A percentile compares a stretch with the other conserved stretches of the same genome.
phyloP scores from a whole-genome alignment of 768 basidiomycete genomes.

The Amanita rubescens region DNA sequence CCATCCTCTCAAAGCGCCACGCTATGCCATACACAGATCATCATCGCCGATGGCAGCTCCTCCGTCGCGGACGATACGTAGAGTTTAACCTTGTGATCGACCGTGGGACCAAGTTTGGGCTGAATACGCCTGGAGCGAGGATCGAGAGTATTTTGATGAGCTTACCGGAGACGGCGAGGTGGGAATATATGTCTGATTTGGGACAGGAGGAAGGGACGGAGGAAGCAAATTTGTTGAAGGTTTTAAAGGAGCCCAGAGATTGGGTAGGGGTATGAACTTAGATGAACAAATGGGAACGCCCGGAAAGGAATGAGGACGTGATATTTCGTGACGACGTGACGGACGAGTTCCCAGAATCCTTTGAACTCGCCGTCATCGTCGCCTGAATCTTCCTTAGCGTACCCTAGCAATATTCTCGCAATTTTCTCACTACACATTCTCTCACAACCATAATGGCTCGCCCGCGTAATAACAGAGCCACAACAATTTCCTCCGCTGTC shows the following conservation, averaged over 20 bases:
- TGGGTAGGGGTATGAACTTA: constrained; percentile 46
- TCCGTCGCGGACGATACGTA: constrained; percentile 88
- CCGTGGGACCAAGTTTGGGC: constrained; percentile 81
- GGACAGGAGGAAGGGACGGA: constrained; percentile 51
- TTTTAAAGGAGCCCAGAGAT: constrained; percentile 53
- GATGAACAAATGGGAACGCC: too few relatives aligned
- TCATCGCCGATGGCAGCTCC: constrained; percentile 86
- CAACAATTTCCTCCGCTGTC: too few relatives aligned
- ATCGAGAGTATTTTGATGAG: constrained; percentile 91
- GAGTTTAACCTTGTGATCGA: constrained; percentile 91
- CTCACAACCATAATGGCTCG: too few relatives aligned
- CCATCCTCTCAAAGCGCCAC: constrained; percentile 63
- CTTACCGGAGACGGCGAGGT: constrained; percentile 77
- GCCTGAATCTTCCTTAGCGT: too few relatives aligned
- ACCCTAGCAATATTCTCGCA: too few relatives aligned
- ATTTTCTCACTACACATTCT: too few relatives aligned
- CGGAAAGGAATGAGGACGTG: too few relatives aligned
- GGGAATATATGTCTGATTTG: constrained; percentile 84
- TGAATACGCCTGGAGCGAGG: constrained; percentile 77
- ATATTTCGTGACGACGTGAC: too few relatives aligned
- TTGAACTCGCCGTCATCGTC: too few relatives aligned
- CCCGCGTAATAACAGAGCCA: too few relatives aligned
- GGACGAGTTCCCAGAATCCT: too few relatives aligned
- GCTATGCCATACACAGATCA: constrained; percentile 50
- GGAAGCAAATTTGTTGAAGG: constrained; percentile 57